A percentile compares a stretch with the other conserved stretches of the same genome.
These are phyloP conservation scores for Pseudovirgaria hyperparasitica DNA, from an alignment of 2,329 filamentous ascomycete genomes.

Conservation along the genomic window DNA sequence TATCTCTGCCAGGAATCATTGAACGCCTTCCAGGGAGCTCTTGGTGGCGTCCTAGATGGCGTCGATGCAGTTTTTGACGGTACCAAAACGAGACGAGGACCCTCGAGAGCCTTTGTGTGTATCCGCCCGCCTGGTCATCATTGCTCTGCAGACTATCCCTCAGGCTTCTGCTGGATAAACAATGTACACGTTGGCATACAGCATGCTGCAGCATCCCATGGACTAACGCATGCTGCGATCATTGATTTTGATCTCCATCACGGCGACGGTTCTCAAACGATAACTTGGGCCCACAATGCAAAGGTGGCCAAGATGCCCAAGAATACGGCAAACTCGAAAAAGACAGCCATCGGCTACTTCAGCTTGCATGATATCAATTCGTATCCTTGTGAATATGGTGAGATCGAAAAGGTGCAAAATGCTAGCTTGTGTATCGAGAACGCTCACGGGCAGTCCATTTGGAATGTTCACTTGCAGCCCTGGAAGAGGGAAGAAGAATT, in stretches of 20 bases:
- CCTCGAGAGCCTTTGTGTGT: slow-evolving; percentile 75
- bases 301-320: slow-evolving; percentile 51
- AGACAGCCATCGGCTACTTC: slow-evolving; percentile 85
- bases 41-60: slow-evolving; percentile 88
- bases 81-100: slow-evolving; percentile 32
- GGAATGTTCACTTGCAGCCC: slow-evolving; percentile 86
- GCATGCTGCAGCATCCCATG: slow-evolving; percentile 72
- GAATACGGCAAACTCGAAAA: slow-evolving; percentile 65
- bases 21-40: slow-evolving; percentile 74
- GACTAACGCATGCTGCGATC: slow-evolving; percentile 79
- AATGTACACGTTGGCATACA: slow-evolving; percentile 96
- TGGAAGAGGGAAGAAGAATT: slow-evolving; percentile 80
- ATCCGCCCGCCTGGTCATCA: slow-evolving; percentile 92
- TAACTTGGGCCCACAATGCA: slow-evolving; percentile 81
- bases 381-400: slow-evolving; percentile 90
- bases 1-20: slow-evolving; percentile 82
- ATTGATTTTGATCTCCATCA: slow-evolving; percentile 30
- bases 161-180: slow-evolving; percentile 97
- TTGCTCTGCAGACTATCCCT: slow-evolving; percentile 78
- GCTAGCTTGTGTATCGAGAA: slow-evolving; percentile 91
- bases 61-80: slow-evolving; percentile 70
- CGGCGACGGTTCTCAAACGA: slow-evolving; percentile 69
- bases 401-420: slow-evolving; percentile 83
- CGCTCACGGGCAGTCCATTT: slow-evolving; percentile 84
- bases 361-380: slow-evolving; percentile 98